phyloP scores from a whole-genome alignment of 495 filamentous ascomycete genomes.

The Usnea hakonensis region DNA sequence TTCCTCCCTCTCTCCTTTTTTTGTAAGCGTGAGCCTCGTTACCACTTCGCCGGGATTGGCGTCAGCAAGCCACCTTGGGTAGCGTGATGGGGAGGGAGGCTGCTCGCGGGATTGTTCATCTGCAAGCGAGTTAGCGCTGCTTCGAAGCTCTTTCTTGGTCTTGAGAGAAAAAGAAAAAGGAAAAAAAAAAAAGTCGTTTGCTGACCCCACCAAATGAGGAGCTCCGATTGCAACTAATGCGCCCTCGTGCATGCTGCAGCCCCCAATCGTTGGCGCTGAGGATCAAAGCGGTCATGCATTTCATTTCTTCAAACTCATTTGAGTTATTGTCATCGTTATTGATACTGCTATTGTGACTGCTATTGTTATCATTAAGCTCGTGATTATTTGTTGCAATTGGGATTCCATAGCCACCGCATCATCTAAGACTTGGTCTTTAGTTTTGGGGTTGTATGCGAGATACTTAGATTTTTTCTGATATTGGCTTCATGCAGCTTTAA shows the following conservation, averaged over 20 bases:
- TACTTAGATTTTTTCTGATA: background rate
- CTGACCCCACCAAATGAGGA: constrained; percentile 4
- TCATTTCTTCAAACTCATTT: too few relatives aligned
- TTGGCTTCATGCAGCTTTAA: constrained; percentile 7
- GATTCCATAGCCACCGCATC: constrained; percentile 14
- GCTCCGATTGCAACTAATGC: background rate
- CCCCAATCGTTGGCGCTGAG: constrained; percentile 2
- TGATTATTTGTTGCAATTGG: background rate
- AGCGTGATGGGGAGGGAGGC: background rate
- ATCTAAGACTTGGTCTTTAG: constrained; percentile 5
- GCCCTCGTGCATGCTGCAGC: background rate
- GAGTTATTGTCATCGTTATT: too few relatives aligned
- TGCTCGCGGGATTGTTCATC: background rate
- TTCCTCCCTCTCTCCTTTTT: background rate
- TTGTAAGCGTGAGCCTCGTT: constrained; percentile 2
- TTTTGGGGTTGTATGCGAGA: constrained; percentile 9
- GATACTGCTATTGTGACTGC: too few relatives aligned
- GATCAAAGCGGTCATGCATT: constrained; percentile 8
- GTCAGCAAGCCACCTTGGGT: background rate
- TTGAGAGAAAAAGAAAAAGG: background rate
- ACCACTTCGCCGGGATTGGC: background rate
- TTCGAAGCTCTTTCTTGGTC: background rate
- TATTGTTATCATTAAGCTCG: too few relatives aligned
- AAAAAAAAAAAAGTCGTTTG: background rate
- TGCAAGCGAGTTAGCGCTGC: background rate